Percentiles rank a stretch among this genome's conserved stretches.
Evolutionary conservation across 371 early-diverging fungal species (phyloP).

Genomic region (Dentiscutata heterogama): DNA sequence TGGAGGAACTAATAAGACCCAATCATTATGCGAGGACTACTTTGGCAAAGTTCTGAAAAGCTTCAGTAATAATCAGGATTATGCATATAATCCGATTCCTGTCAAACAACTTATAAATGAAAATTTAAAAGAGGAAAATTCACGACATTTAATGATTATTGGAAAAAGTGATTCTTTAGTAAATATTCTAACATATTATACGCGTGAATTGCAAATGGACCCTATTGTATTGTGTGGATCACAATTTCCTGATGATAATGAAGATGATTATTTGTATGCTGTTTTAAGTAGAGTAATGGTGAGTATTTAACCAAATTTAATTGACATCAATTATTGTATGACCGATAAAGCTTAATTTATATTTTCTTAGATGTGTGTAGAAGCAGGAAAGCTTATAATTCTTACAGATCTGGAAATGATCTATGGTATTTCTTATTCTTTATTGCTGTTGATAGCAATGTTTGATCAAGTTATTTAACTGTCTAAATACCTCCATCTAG

Average conservation of each 20-base stretch:
- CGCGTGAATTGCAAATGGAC: not conserved
- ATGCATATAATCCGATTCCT: slow-evolving; percentile 6
- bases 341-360: not conserved
- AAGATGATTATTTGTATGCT: slow-evolving; percentile 34
- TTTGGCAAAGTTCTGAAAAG: slow-evolving; percentile 29
- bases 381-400: slow-evolving; percentile 39
- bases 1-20: not conserved
- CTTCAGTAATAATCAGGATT: not conserved
- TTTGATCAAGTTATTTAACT: slow-evolving; percentile 12
- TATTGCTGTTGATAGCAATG: not conserved
- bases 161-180: slow-evolving; percentile 45
- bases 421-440: slow-evolving; percentile 41
- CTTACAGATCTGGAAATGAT: slow-evolving; percentile 34
- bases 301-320: not conserved
- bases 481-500: not conserved
- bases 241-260: slow-evolving; percentile 43
- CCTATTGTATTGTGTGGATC: slow-evolving; percentile 38
- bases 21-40: not conserved
- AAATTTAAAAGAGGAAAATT: slow-evolving; percentile 12
- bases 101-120: slow-evolving; percentile 7
- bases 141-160: slow-evolving; percentile 44
- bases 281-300: slow-evolving; percentile 31
- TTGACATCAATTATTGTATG: too few relatives aligned
- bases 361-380: slow-evolving; percentile 41
- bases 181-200: slow-evolving; percentile 31